Evolutionary conservation across 2,329 filamentous ascomycete genomes (phyloP).

Genomic region (Huntiella omanensis): DNA sequence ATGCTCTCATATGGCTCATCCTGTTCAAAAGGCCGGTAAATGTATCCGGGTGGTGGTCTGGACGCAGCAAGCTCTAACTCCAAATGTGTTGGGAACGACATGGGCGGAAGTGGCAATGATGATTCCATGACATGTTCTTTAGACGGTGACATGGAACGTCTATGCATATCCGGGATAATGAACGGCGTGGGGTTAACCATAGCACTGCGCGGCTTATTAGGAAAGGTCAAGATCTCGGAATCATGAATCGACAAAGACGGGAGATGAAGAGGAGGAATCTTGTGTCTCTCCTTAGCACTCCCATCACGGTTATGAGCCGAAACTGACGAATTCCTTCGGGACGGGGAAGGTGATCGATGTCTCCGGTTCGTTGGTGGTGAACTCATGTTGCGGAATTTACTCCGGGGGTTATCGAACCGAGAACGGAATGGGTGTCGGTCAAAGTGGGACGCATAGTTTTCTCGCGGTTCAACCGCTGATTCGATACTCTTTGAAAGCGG

Average conservation of each 20-base stretch:
- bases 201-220: conserved; percentile 19
- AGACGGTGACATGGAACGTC: too few species aligned
- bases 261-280: conserved; percentile 12
- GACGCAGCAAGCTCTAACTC: conserved; percentile 45
- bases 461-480: background rate
- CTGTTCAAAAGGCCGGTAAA: conserved; percentile 36
- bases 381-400: conserved; percentile 7
- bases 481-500: background rate
- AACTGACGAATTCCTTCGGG: background rate
- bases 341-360: conserved; percentile 3
- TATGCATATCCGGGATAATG: conserved; percentile 8
- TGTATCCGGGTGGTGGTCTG: conserved; percentile 45
- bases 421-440: background rate
- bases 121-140: conserved; percentile 18
- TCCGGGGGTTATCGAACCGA: conserved; percentile 1
- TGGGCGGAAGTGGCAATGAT: conserved; percentile 40
- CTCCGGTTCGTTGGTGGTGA: conserved; percentile 7
- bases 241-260: conserved; percentile 35
- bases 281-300: background rate
- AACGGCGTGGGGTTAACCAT: conserved; percentile 22
- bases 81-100: conserved; percentile 46
- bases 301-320: background rate
- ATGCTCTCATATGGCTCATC: conserved; percentile 76
- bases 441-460: background rate
- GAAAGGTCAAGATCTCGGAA: conserved; percentile 17